These are phyloP conservation scores for Colletotrichum eleusines DNA, from an alignment of 2,329 filamentous ascomycete species.

Conservation along the genomic window DNA sequence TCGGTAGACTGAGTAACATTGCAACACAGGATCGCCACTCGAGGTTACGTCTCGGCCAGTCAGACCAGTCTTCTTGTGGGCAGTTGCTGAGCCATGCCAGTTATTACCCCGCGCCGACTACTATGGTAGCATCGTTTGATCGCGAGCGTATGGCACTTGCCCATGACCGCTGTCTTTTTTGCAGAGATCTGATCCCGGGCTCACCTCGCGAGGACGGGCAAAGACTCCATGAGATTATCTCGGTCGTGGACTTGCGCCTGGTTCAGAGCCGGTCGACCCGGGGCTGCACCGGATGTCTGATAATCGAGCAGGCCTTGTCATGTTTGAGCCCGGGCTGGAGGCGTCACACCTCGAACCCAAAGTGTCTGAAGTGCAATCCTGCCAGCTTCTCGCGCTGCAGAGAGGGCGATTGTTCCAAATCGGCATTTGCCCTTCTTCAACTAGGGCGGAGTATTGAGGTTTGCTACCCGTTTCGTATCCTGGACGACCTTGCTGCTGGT, in stretches of 20 bases:
- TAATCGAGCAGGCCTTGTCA: neutral
- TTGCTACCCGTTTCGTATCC: constrained; percentile 14
- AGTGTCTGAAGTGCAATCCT: neutral
- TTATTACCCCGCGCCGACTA: neutral
- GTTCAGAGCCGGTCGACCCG: neutral
- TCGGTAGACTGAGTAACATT: neutral
- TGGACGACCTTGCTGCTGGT: constrained; percentile 7
- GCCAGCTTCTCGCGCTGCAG: neutral
- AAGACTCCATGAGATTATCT: neutral
- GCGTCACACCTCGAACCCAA: neutral
- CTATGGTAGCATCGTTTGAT: neutral
- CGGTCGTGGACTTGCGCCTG: neutral
- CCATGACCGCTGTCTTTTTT: neutral
- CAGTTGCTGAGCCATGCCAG: neutral
- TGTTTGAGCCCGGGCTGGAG: neutral
- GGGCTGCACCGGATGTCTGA: neutral
- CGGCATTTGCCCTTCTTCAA: constrained; percentile 7
- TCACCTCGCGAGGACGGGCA: neutral
- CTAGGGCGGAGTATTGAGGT: neutral
- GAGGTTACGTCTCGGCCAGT: neutral
- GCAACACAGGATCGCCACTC: neutral
- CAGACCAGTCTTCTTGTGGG: neutral
- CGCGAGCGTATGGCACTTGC: neutral
- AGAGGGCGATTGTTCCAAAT: neutral
- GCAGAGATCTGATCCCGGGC: neutral